Evolutionary conservation across 768 basidiomycete species (phyloP), one percentile per base, ranked within the genome.

Genomic region (Plicaturopsis crispa): DNA sequence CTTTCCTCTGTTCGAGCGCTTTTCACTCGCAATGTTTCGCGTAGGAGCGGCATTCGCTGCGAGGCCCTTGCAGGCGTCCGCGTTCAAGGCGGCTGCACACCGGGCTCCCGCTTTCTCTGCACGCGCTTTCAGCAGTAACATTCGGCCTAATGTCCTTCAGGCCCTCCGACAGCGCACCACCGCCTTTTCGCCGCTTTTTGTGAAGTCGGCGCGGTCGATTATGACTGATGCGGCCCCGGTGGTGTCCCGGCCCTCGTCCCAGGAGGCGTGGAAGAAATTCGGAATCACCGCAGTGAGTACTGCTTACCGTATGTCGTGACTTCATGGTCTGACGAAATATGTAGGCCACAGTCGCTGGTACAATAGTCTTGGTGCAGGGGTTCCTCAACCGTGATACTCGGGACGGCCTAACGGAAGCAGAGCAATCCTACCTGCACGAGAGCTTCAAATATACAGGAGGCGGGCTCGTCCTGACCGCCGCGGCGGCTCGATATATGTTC

Each of bases 361-460:
- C 78, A 6, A 69, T 84, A 18, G 59, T 89, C 24, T 64, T 74
- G 3, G 63, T 78, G 18, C 72, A 87, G 46, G 69, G 63, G 2
- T 64, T 83, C 24, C 62, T 91, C 50, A 91, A 91, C 51, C 71
- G 86, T 42, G 85, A 89, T 45, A 89, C 84, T 0, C 69, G 84
- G 28, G 85, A 83, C 31, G 61, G 73, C 4, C 65, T 89, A 19
- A 73, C 76, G 26, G 39, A 56, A 1, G 66, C 68, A 0, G 87
- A 91, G 57, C 77, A 69, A 40, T 73, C 73, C 8, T 75, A 84
- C 51, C 66, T 91, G 4, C 75, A 91, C 48, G 77, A 80, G 26
- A 80, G 73, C 40, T 91, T 89, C 69, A 78, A 75, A 51, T 92
- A 89, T 49, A 87, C 88, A 5, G 89, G 83, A 8, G 83, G 71